Evolutionary conservation across 805 yeast genomes (phyloP), one percentile per base, ranked within the genome.

Genomic region (Kazachstania kunashirensis): DNA sequence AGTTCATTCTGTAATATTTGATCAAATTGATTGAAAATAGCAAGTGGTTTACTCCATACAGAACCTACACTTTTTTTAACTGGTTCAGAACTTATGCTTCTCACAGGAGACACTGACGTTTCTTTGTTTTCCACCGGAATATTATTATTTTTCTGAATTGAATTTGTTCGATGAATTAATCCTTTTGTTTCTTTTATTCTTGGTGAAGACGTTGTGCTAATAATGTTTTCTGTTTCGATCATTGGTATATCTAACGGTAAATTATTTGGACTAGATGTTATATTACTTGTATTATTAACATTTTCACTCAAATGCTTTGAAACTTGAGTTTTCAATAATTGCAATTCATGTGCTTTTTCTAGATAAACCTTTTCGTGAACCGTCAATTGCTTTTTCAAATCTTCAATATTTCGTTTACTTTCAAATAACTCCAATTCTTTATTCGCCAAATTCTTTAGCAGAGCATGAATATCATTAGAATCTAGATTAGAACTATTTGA

Each of bases 361-460:
- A 77, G 70, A 24, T 79, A 59, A 30, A 61, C 62, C 34, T 67
- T 71, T 34, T 78, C 65, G 37, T 77, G 82, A 31, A 53, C 44
- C 38, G 67, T 71, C 31, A 72, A 63, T 5, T 60, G 54, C 23
- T 62, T 53, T 34, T 73, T 67, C 48, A 79, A 40, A 16, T 62
- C 67, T 29, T 67, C 68, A 18, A 78, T 67, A 32, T 65, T 61
- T 45, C 74, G 77, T 43, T 75, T 78, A 29, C 79, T 56, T 45
- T 80, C 86, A 34, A 80, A 68, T 20, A 80, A 62, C 18, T 70
- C 71, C 72, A 77, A 72, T 51, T 81, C 92, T 49, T 78, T 80
- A 28, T 73, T 61, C 0, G 89, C 89, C 31, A 81, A 58, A 7
- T 68, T 59, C 42, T 84, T 66, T 33, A 80, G 57, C 33, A 77